These are phyloP conservation scores for Cutaneotrichosporon arboriforme DNA, from an alignment of 1,284 basidiomycete genomes.

Conservation along the genomic window DNA sequence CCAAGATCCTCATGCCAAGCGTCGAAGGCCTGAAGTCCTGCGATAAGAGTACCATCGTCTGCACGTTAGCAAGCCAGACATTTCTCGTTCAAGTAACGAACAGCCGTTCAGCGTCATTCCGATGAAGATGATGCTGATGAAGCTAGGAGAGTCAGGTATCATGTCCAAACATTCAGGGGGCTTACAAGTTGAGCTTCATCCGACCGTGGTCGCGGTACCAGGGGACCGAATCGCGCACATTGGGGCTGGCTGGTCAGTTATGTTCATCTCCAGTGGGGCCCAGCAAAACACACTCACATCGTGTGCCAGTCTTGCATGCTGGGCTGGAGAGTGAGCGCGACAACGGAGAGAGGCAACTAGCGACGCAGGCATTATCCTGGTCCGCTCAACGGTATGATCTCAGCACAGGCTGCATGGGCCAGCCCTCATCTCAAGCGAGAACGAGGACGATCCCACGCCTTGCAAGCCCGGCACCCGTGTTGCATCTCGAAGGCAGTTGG, in stretches of 20 bases:
- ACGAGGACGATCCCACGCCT: neutral
- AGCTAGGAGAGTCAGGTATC: conserved; percentile 34
- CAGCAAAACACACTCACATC: conserved; percentile 36
- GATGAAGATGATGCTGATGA: conserved; percentile 48
- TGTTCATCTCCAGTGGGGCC: neutral
- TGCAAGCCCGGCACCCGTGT: conserved; percentile 45
- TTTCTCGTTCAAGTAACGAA: conserved; percentile 17
- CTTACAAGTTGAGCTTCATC: conserved; percentile 49
- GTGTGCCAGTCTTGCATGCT: conserved; percentile 38
- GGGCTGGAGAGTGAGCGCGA: conserved; percentile 26
- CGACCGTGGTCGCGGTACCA: conserved; percentile 46
- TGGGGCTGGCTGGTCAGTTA: conserved; percentile 32
- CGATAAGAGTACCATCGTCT: conserved; percentile 48
- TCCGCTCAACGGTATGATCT: conserved; percentile 52
- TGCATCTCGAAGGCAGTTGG: conserved; percentile 28
- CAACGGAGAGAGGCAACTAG: conserved; percentile 40
- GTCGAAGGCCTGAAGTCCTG: conserved; percentile 46
- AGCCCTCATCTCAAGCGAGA: neutral
- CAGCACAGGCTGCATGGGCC: conserved; percentile 36
- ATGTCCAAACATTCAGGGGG: neutral
- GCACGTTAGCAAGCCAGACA: neutral
- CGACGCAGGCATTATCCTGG: conserved; percentile 51
- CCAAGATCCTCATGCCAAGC: conserved; percentile 45
- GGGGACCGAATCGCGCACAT: conserved; percentile 38
- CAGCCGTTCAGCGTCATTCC: conserved; percentile 49